Conservation (phyloP, 345 rosid species). For the Eucalyptus leucophloia region DNA sequence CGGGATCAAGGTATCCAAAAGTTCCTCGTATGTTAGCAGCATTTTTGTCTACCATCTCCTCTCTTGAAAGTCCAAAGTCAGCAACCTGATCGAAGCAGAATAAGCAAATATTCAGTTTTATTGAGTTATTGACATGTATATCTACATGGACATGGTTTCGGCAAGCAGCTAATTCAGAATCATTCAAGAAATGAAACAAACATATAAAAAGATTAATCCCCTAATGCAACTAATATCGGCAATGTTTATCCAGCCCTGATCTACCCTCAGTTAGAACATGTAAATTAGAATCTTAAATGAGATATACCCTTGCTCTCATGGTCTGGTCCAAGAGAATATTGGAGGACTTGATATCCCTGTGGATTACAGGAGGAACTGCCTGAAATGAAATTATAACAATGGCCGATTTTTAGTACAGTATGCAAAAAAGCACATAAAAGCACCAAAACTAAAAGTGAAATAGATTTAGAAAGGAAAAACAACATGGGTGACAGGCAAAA, state of each 20-base stretch:
- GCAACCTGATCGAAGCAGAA: slow-evolving; percentile 51
- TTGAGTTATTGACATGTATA: not conserved
- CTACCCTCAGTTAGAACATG: not conserved
- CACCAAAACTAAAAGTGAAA: not conserved
- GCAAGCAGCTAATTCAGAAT: not conserved
- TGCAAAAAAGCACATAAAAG: not conserved
- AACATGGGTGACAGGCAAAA: not conserved
- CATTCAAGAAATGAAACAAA: not conserved
- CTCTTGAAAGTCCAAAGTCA: slow-evolving; percentile 97
- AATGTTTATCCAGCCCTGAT: not conserved
- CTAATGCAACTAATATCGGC: not conserved
- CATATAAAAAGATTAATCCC: not conserved
- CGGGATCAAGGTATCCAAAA: slow-evolving; percentile 97
- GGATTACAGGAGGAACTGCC: slow-evolving; percentile 98
- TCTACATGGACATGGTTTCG: not conserved
- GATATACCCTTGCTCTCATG: slow-evolving; percentile 90
- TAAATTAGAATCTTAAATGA: not conserved
- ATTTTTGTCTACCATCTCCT: slow-evolving; percentile 75
- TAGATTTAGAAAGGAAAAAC: not conserved
- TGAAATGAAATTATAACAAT: slow-evolving; percentile 9
- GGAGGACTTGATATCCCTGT: slow-evolving; percentile 91
- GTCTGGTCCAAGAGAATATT: slow-evolving; percentile 92
- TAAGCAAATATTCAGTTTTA: not conserved
- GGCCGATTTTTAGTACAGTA: not conserved
- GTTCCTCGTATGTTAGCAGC: slow-evolving; percentile 85